Conservation (phyloP, 2,329 filamentous ascomycete genomes). For the Pezicula carpinea region DNA sequence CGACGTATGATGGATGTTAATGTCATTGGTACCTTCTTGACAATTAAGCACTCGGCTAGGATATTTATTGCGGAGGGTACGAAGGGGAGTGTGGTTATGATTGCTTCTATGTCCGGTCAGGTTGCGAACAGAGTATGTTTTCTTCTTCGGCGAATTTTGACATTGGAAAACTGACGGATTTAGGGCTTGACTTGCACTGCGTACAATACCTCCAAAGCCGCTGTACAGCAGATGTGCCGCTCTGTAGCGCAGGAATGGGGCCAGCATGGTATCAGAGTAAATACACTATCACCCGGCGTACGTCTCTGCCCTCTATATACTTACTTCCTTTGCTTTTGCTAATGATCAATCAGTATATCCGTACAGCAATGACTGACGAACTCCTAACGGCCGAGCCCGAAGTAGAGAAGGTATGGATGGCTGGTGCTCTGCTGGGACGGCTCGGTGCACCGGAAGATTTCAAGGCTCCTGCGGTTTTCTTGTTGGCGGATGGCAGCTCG, state of each 20-base stretch:
- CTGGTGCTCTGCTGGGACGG: slow-evolving; percentile 74
- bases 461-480: slow-evolving; percentile 62
- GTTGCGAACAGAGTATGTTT: slow-evolving; percentile 15
- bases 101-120: slow-evolving; percentile 41
- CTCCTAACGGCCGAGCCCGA: slow-evolving; percentile 33
- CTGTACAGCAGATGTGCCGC: slow-evolving; percentile 53
- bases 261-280: slow-evolving; percentile 57
- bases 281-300: slow-evolving; percentile 56
- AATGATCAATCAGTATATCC: slow-evolving; percentile 33
- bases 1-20: slow-evolving; percentile 66
- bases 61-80: slow-evolving; percentile 41
- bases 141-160: too few species aligned
- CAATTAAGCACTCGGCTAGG: slow-evolving; percentile 64
- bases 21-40: slow-evolving; percentile 64
- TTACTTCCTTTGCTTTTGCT: neutral
- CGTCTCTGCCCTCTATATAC: neutral
- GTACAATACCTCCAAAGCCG: slow-evolving; percentile 59
- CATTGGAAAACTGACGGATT: neutral
- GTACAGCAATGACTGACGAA: slow-evolving; percentile 43
- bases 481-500: slow-evolving; percentile 58
- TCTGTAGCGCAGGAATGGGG: slow-evolving; percentile 60
- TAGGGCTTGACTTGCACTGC: slow-evolving; percentile 57
- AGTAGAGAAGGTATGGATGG: slow-evolving; percentile 59
- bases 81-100: slow-evolving; percentile 45
- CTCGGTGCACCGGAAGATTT: slow-evolving; percentile 64